Evolutionary conservation across 345 rosid genomes (phyloP).

Genomic region (Eucalyptus decipiens): DNA sequence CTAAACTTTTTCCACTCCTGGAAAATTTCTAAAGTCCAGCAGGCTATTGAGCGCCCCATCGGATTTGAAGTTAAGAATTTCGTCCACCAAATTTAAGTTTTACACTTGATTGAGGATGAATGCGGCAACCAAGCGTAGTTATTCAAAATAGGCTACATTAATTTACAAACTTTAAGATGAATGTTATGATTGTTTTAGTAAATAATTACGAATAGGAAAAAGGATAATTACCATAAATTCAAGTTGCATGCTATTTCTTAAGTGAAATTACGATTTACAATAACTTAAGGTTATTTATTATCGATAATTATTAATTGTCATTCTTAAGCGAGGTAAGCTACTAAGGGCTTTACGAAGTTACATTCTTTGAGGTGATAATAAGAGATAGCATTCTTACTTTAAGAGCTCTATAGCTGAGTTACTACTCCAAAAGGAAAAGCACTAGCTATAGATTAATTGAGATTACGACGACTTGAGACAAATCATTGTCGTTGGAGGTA

Average conservation of each 20-base stretch:
- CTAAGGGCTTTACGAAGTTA: too few relatives aligned
- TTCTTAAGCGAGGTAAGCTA: too few relatives aligned
- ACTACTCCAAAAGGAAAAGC: not conserved
- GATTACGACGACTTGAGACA: not conserved
- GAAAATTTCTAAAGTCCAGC: not conserved
- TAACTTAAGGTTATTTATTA: not conserved
- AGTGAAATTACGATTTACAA: not conserved
- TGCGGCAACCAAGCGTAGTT: fast-evolving
- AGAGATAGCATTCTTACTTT: not conserved
- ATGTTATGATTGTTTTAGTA: fast-evolving
- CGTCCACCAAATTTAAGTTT: not conserved
- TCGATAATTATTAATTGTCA: not conserved
- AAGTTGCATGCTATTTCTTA: not conserved
- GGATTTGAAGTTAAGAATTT: not conserved
- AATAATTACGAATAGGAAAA: not conserved
- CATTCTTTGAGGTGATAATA: too few relatives aligned
- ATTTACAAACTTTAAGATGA: not conserved
- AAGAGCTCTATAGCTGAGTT: not conserved
- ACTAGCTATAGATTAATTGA: not conserved
- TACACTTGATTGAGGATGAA: fast-evolving
- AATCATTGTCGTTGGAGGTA: not conserved
- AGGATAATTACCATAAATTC: not conserved
- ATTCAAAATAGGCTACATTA: not conserved
- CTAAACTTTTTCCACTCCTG: not conserved
- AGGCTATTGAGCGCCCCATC: fast-evolving